A percentile compares a stretch with the other conserved stretches of the same genome.
phyloP scores from a whole-genome alignment of 2,329 filamentous ascomycete genomes.

The Xylariaceae sp. region DNA sequence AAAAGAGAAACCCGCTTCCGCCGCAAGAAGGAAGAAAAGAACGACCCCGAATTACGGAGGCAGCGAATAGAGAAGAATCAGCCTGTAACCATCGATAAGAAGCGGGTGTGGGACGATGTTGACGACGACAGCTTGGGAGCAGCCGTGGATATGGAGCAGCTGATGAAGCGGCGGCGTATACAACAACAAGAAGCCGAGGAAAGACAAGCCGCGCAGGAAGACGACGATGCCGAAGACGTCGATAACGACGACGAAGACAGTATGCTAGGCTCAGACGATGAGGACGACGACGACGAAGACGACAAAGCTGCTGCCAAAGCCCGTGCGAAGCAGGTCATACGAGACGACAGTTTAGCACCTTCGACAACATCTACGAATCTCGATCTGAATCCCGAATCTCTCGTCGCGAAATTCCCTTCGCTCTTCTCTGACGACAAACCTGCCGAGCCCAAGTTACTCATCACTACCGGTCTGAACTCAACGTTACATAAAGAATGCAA shows the following conservation, averaged over 20 bases:
- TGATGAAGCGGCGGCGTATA: conserved; percentile 51
- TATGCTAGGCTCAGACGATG: conserved; percentile 66
- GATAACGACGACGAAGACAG: conserved; percentile 66
- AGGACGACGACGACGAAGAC: conserved; percentile 41
- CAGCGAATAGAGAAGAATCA: conserved; percentile 74
- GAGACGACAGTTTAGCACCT: conserved; percentile 49
- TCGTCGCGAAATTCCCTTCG: conserved; percentile 57
- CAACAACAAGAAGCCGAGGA: conserved; percentile 37
- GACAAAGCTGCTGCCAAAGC: conserved; percentile 34
- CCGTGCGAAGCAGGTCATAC: conserved; percentile 39
- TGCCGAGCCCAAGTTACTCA: conserved; percentile 74
- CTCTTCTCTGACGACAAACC: conserved; percentile 58
- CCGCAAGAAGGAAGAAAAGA: conserved; percentile 79
- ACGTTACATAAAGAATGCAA: conserved; percentile 81
- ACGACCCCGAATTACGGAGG: conserved; percentile 70
- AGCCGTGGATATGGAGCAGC: conserved; percentile 54
- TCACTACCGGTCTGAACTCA: conserved; percentile 87
- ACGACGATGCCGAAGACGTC: conserved; percentile 38
- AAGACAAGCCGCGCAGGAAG: conserved; percentile 29
- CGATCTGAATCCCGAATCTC: conserved; percentile 56
- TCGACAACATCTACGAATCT: conserved; percentile 61
- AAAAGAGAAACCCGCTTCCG: conserved; percentile 74
- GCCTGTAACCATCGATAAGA: conserved; percentile 76
- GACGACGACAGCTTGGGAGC: conserved; percentile 55
- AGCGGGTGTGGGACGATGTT: conserved; percentile 84